A percentile compares a stretch with the other conserved stretches of the same genome.
Evolutionary conservation across 2,329 filamentous ascomycete genomes (phyloP).

Genomic region (Fusarium pseudoanthophilum): DNA sequence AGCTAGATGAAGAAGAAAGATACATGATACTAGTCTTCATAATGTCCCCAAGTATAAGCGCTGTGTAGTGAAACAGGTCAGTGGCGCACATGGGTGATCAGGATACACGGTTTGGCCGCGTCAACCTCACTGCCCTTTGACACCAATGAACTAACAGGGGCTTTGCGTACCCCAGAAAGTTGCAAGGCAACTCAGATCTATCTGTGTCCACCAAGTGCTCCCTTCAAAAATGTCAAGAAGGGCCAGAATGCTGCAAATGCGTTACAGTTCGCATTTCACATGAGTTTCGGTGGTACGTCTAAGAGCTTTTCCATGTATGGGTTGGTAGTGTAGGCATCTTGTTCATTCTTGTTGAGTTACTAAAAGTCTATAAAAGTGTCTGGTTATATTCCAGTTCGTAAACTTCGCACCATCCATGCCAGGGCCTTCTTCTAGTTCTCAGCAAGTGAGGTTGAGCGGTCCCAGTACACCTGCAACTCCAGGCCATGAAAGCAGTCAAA

Average conservation of each 20-base stretch:
- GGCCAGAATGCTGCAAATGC: no score
- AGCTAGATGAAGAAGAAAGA: not conserved
- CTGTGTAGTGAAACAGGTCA: not conserved
- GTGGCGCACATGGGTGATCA: no score
- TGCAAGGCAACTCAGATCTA: not conserved
- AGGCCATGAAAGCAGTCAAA: not conserved
- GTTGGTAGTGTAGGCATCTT: not conserved
- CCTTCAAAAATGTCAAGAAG: no score
- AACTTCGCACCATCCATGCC: no score
- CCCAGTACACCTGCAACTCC: not conserved
- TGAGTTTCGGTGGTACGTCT: not conserved
- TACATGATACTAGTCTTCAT: not conserved
- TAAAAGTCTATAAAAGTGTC: not conserved
- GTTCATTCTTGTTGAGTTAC: not conserved
- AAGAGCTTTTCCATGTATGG: not conserved
- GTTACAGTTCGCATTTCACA: not conserved
- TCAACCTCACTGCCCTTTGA: not conserved
- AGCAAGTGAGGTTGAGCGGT: not conserved
- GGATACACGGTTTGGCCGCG: no score
- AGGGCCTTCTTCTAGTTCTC: not conserved
- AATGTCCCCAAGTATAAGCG: not conserved
- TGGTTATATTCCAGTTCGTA: not conserved
- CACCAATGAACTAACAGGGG: not conserved
- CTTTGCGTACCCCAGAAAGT: not conserved
- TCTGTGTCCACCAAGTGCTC: fast-evolving